phyloP scores from a whole-genome alignment of 352 stramenopile species.

The Globisporangium nodosum region DNA sequence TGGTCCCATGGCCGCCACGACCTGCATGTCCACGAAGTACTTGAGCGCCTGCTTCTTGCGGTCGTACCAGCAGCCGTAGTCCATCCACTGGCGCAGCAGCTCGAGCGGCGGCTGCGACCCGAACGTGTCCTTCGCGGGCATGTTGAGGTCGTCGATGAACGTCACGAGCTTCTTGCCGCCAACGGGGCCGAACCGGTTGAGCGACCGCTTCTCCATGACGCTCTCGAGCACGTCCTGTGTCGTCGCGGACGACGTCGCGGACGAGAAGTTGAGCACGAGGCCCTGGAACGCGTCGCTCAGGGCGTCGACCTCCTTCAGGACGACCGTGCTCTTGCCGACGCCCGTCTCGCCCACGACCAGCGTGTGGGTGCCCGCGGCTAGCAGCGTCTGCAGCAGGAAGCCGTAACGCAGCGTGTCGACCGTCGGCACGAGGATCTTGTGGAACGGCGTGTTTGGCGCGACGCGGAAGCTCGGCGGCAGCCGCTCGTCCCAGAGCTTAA shows the following conservation, averaged over 20 bases:
- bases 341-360: slow-evolving; percentile 89
- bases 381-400: slow-evolving; percentile 76
- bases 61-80: slow-evolving; percentile 92
- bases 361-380: slow-evolving; percentile 64
- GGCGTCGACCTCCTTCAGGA: slow-evolving; percentile 76
- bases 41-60: slow-evolving; percentile 88
- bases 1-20: slow-evolving; percentile 86
- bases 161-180: slow-evolving; percentile 86
- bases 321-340: slow-evolving; percentile 86
- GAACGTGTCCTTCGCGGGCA: slow-evolving; percentile 89
- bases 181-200: slow-evolving; percentile 86
- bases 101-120: slow-evolving; percentile 90
- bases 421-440: slow-evolving; percentile 87
- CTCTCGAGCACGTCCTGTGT: slow-evolving; percentile 90
- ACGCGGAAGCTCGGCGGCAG: slow-evolving; percentile 72
- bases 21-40: slow-evolving; percentile 90
- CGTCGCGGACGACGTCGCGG: slow-evolving; percentile 77
- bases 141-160: slow-evolving; percentile 93
- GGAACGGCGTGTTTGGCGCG: slow-evolving; percentile 62
- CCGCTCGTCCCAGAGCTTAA: slow-evolving; percentile 85
- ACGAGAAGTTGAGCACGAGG: slow-evolving; percentile 89
- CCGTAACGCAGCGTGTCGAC: slow-evolving; percentile 82
- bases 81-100: slow-evolving; percentile 88
- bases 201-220: slow-evolving; percentile 87
- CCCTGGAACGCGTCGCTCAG: slow-evolving; percentile 74